phyloP scores from a whole-genome alignment of 1,284 basidiomycete genomes.

The Trametes pubescens region DNA sequence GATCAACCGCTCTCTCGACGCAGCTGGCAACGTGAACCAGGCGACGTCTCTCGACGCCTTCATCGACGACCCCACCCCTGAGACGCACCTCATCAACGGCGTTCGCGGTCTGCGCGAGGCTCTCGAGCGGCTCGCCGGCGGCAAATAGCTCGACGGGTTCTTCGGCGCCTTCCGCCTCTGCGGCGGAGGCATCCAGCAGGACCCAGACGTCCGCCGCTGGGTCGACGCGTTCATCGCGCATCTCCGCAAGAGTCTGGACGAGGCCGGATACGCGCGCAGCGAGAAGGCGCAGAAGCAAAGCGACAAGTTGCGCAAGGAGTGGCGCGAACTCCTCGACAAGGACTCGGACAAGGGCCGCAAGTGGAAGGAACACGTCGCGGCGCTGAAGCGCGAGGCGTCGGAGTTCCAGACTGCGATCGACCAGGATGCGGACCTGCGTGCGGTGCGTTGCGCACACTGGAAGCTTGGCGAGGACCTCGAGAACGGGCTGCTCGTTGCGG shows the following conservation, averaged over 20 bases:
- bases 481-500: conserved; percentile 49
- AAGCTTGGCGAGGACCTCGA: conserved; percentile 58
- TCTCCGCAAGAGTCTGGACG: conserved; percentile 54
- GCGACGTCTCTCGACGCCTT: conserved; percentile 57
- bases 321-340: conserved; percentile 55
- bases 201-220: conserved; percentile 56
- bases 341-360: conserved; percentile 51
- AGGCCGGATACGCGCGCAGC: conserved; percentile 58
- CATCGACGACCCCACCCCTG: conserved; percentile 63
- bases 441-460: conserved; percentile 54
- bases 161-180: conserved; percentile 48
- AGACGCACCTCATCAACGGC: conserved; percentile 61
- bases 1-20: conserved; percentile 58
- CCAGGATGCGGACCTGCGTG: conserved; percentile 55
- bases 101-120: conserved; percentile 53
- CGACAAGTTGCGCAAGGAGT: conserved; percentile 55
- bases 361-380: conserved; percentile 59
- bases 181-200: conserved; percentile 54
- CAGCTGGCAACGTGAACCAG: conserved; percentile 52
- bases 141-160: conserved; percentile 54
- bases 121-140: conserved; percentile 58
- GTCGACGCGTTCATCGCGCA: conserved; percentile 57
- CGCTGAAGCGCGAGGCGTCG: conserved; percentile 51
- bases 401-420: conserved; percentile 55
- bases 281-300: conserved; percentile 53